These are phyloP conservation scores for Sporobolomyces pararoseus DNA, from an alignment of 768 basidiomycete genomes.

Conservation along the genomic window DNA sequence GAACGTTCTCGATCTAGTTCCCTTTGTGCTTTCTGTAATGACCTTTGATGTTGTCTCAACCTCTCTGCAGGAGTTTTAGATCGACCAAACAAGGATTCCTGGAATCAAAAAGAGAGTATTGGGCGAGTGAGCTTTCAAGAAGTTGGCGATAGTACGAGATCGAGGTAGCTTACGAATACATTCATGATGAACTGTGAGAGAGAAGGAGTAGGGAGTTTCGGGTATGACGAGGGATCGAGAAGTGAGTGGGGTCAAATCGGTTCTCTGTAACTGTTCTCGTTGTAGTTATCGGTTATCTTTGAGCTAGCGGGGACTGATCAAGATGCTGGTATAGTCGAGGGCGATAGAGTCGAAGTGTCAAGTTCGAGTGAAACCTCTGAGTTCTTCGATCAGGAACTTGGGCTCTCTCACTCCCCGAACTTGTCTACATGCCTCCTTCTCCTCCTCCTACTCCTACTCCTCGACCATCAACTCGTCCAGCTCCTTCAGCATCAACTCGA, in stretches of 20 bases:
- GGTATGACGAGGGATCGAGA: background rate
- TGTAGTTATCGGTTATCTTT: no score
- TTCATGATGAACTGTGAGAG: constrained; percentile 48
- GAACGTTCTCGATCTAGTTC: constrained; percentile 93
- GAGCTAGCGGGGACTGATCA: no score
- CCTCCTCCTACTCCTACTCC: background rate
- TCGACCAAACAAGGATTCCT: constrained; percentile 87
- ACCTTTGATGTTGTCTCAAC: constrained; percentile 91
- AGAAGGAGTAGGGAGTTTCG: background rate
- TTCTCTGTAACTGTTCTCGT: no score
- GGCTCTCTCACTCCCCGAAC: background rate
- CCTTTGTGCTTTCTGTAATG: constrained; percentile 92
- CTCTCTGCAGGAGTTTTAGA: constrained; percentile 94
- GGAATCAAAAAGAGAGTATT: background rate
- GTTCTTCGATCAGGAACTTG: no score
- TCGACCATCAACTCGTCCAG: no score
- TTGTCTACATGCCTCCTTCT: background rate
- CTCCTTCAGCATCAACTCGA: background rate
- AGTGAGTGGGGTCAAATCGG: background rate
- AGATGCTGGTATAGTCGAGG: no score
- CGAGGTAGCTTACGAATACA: constrained; percentile 49
- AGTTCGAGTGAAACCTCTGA: no score
- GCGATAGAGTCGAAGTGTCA: no score
- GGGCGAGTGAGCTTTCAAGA: background rate
- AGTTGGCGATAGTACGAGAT: background rate